Evolutionary conservation across 2,329 filamentous ascomycete genomes (phyloP).

Genomic region (Trichoderma guizhouense): DNA sequence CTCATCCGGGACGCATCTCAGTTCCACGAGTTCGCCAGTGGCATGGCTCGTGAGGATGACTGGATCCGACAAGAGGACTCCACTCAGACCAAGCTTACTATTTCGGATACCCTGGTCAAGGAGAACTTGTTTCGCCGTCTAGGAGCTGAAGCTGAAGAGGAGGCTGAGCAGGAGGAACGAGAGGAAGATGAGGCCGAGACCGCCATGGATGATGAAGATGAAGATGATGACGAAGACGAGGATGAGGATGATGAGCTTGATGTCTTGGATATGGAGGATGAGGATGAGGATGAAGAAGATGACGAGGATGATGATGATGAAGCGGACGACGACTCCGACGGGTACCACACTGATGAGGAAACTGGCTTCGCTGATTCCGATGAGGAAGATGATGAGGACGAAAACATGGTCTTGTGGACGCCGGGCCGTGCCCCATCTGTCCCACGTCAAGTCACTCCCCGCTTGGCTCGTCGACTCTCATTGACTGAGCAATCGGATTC

Average conservation of each 20-base stretch:
- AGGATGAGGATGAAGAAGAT: slow-evolving; percentile 28
- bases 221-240: slow-evolving; percentile 43
- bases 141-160: slow-evolving; percentile 86
- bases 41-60: slow-evolving; percentile 76
- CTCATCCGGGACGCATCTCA: slow-evolving; percentile 54
- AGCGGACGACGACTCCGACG: slow-evolving; percentile 56
- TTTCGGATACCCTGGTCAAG: slow-evolving; percentile 84
- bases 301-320: slow-evolving; percentile 49
- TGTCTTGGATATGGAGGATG: slow-evolving; percentile 47
- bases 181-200: slow-evolving; percentile 42
- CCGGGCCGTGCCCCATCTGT: slow-evolving; percentile 41
- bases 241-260: slow-evolving; percentile 42
- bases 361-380: slow-evolving; percentile 67
- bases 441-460: slow-evolving; percentile 35
- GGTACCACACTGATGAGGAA: slow-evolving; percentile 72
- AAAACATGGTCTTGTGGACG: slow-evolving; percentile 57
- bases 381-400: slow-evolving; percentile 64
- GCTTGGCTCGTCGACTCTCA: slow-evolving; percentile 35
- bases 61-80: slow-evolving; percentile 75
- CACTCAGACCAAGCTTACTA: slow-evolving; percentile 69
- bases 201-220: slow-evolving; percentile 39
- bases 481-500: slow-evolving; percentile 56
- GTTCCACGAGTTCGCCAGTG: slow-evolving; percentile 92
- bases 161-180: slow-evolving; percentile 73
- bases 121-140: slow-evolving; percentile 85